Evolutionary conservation across 2,329 filamentous ascomycete species (phyloP).

Genomic region (Talaromyces islandicus): DNA sequence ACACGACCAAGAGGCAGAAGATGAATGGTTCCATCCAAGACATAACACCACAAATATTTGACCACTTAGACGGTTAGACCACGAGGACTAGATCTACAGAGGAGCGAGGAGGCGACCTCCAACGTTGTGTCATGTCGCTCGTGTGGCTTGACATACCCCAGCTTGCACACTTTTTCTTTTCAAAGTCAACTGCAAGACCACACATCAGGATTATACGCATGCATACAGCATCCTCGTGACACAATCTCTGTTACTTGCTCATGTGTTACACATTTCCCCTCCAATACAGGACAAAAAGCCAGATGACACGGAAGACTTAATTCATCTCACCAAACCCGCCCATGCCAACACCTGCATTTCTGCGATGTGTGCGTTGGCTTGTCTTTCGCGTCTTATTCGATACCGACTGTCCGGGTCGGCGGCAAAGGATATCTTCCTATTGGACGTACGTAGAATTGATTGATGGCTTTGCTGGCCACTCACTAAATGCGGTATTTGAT

Average conservation of each 20-base stretch:
- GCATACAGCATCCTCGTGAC: neutral
- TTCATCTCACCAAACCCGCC: neutral
- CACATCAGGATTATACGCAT: neutral
- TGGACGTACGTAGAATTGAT: too few species aligned
- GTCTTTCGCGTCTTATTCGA: neutral
- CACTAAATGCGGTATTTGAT: neutral
- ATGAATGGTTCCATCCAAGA: neutral
- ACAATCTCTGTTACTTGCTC: neutral
- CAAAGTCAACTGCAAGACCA: neutral
- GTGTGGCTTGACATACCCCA: neutral
- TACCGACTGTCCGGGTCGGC: neutral
- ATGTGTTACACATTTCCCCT: neutral
- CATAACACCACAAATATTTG: neutral
- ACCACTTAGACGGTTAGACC: neutral
- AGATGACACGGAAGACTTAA: neutral
- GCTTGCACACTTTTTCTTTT: neutral
- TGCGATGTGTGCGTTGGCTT: neutral
- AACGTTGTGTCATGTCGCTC: neutral
- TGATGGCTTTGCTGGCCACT: neutral
- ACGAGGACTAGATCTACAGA: neutral
- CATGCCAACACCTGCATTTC: neutral
- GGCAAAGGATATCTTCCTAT: neutral
- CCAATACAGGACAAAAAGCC: neutral
- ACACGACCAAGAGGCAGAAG: neutral
- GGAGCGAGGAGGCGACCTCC: neutral